Percentiles rank a stretch among this genome's conserved stretches.
phyloP scores from a whole-genome alignment of 306 rosid genomes.

The Fagus crenata region DNA sequence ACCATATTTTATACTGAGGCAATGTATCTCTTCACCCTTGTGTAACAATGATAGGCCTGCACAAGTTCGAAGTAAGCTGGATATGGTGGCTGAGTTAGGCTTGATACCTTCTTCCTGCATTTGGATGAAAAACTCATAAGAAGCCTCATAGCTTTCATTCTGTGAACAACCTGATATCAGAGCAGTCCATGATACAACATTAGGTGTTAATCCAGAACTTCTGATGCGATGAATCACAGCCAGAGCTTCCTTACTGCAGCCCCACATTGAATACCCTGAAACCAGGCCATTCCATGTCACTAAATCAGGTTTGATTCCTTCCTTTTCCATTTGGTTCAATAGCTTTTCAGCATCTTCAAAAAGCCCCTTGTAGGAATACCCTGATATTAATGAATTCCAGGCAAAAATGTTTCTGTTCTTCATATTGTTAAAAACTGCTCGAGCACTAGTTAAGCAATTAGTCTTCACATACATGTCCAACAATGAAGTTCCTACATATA shows the following conservation, averaged over 20 bases:
- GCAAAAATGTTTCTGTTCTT: conserved; percentile 56
- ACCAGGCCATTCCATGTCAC: conserved; percentile 72
- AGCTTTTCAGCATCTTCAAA: conserved; percentile 51
- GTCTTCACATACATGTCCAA: conserved; percentile 71
- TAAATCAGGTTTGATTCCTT: conserved; percentile 59
- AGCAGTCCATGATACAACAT: conserved; percentile 76
- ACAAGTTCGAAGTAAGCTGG: conserved; percentile 58
- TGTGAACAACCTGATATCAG: conserved; percentile 65
- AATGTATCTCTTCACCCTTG: conserved; percentile 67
- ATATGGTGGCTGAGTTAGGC: conserved; percentile 54
- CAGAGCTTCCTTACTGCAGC: conserved; percentile 52
- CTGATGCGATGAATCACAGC: conserved; percentile 44
- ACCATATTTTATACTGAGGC: conserved; percentile 41
- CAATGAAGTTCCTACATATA: conserved; percentile 56
- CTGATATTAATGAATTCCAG: conserved; percentile 73
- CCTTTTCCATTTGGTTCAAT: conserved; percentile 39
- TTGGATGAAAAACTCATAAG: conserved; percentile 49
- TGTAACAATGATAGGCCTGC: conserved; percentile 56
- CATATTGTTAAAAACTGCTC: conserved; percentile 41
- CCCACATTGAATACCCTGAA: conserved; percentile 61
- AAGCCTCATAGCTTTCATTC: conserved; percentile 44
- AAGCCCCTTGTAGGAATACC: conserved; percentile 59
- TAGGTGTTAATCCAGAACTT: conserved; percentile 55
- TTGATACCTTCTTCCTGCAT: conserved; percentile 62
- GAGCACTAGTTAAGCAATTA: conserved; percentile 48